Evolutionary conservation across 257 asterid genomes (phyloP).

Genomic region (Lycium barbarum): DNA sequence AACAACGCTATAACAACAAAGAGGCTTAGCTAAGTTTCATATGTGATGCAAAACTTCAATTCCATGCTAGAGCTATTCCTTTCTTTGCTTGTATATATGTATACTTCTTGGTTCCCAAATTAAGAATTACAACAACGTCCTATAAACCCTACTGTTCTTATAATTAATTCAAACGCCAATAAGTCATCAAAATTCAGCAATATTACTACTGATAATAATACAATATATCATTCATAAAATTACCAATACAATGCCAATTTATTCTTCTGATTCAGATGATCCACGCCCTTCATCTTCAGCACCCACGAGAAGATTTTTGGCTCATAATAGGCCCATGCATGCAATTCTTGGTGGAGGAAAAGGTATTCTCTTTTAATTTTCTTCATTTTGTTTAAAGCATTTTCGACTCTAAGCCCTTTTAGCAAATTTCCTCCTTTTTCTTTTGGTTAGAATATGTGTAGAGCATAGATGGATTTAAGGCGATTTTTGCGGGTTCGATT

Average conservation of each 20-base stretch:
- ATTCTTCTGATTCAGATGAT: conserved; percentile 38
- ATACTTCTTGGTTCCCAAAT: conserved; percentile 33
- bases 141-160: background rate
- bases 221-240: background rate
- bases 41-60: conserved; percentile 29
- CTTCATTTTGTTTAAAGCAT: background rate
- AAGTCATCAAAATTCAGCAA: background rate
- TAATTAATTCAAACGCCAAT: background rate
- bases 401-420: no score
- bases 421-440: no score
- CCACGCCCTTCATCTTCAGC: conserved; percentile 18
- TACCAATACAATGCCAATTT: conserved; percentile 7
- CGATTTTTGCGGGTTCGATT: background rate
- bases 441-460: no score
- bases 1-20: background rate
- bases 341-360: conserved; percentile 63
- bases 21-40: background rate
- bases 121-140: conserved; percentile 28
- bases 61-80: conserved; percentile 60
- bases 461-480: background rate
- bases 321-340: conserved; percentile 53
- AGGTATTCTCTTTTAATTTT: conserved; percentile 40
- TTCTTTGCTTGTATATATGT: conserved; percentile 38
- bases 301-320: conserved; percentile 43
- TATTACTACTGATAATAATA: background rate